Evolutionary conservation across 140 eudicot genomes (phyloP).

Genomic region (Oenanthe javanica): DNA sequence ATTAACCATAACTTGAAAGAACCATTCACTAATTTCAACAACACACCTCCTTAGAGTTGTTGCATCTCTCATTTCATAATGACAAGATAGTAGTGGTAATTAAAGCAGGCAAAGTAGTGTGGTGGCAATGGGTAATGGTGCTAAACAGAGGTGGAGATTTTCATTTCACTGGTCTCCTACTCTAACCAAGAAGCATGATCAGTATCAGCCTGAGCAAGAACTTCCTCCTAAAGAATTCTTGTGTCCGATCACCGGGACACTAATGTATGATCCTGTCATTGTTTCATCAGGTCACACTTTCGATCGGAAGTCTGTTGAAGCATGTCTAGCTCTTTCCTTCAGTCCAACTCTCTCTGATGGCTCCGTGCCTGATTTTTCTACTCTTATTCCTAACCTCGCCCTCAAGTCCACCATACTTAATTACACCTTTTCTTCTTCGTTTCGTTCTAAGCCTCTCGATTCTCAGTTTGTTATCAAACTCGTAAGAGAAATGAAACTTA

Average conservation of each 20-base stretch:
- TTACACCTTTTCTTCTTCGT: slow-evolving; percentile 34
- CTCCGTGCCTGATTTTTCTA: slow-evolving; percentile 54
- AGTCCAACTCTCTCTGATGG: slow-evolving; percentile 37
- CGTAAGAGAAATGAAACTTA: slow-evolving; percentile 14
- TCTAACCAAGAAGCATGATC: background rate
- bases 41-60: background rate
- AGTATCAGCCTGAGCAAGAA: no score
- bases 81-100: background rate
- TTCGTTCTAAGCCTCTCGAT: slow-evolving; percentile 41
- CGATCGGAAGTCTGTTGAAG: slow-evolving; percentile 63
- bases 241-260: slow-evolving; percentile 53
- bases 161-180: slow-evolving; percentile 48
- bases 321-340: slow-evolving; percentile 48
- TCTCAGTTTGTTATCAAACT: slow-evolving; percentile 31
- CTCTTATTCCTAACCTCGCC: slow-evolving; percentile 72
- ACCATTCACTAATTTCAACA: background rate
- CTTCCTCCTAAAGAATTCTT: slow-evolving; percentile 48
- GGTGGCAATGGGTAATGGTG: slow-evolving; percentile 40
- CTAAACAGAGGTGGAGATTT: slow-evolving; percentile 56
- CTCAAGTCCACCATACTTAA: slow-evolving; percentile 74
- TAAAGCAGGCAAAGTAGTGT: background rate
- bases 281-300: slow-evolving; percentile 87
- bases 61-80: background rate
- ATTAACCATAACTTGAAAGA: background rate
- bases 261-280: slow-evolving; percentile 89